These are phyloP conservation scores for Solanum clarkiae DNA, from an alignment of 257 asterid species.

Conservation along the genomic window DNA sequence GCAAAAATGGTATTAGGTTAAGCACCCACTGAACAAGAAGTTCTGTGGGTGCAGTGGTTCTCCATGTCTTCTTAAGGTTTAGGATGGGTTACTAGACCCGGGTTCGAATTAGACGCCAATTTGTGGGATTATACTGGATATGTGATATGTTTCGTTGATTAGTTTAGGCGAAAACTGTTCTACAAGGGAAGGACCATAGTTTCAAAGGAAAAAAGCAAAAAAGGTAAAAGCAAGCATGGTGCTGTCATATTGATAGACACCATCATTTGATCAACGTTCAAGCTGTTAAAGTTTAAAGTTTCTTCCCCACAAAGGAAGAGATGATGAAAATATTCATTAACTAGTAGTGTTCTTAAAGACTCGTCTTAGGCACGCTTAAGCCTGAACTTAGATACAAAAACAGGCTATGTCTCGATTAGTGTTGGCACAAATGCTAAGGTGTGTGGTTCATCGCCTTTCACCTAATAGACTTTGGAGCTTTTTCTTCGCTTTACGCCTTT, in stretches of 20 bases:
- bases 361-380: background rate
- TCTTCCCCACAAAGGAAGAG: background rate
- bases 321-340: background rate
- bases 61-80: no score
- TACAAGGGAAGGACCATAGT: background rate
- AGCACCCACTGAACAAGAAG: no score
- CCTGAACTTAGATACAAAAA: background rate
- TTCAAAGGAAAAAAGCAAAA: background rate
- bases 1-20: no score
- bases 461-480: background rate
- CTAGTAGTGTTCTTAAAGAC: background rate
- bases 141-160: background rate
- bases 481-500: background rate
- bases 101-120: no score
- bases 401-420: background rate
- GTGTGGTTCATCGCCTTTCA: background rate
- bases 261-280: constrained; percentile 12
- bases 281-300: background rate
- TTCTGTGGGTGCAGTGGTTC: no score
- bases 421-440: background rate
- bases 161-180: background rate
- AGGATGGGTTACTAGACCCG: no score
- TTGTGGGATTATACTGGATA: background rate
- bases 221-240: background rate
- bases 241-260: constrained; percentile 3